Evolutionary conservation across 2,329 filamentous ascomycete species (phyloP), one percentile per base, ranked within the genome.

Genomic region (Tolypocladium amazonense): DNA sequence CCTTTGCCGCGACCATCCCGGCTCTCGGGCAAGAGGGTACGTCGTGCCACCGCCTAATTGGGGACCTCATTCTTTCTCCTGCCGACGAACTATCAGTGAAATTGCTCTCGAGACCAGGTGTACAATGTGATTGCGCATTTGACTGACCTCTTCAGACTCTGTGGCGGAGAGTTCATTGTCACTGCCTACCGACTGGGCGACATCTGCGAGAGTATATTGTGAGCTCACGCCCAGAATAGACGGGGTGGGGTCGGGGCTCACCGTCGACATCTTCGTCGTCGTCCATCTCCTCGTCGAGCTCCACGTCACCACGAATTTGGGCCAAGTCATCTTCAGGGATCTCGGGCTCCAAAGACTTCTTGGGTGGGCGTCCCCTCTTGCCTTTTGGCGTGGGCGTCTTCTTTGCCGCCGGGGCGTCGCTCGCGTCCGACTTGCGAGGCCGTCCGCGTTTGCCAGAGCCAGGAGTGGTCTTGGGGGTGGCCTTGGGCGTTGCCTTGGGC

Each of bases 371-470:
- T 38, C 52, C 43, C n/a, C 58, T 25, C 39, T 50, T 55, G 52
- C 58, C 30, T 56, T 61, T 38, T 53, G 56, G 62, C 47, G 62
- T 62, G 23, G 64, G 58, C 38, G 60, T 57, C 12, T 23, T 14
- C 8, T 23, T 25, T 14, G 66, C 58, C 9, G 65, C 59, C 25
- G 61, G 58, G 27, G 60, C 43, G 50, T 39, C 55, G 52, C 45
- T 58, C 33, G 56, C 56, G 15, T 66, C 67, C 52, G 61, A 61
- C 62, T 70, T 72, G 63, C 66, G 67, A 56, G 73, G 72, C 39
- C 70, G 63, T 30, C 70, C 70, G 37, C 72, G 72, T 64, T 66
- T 52, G 66, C 59, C 50, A 18, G 53, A 56, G 52, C 59, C 57
- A 27, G 61, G 61, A 18, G 50, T 41, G 65, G 27, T 59, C 65